Conservation (phyloP, 495 filamentous ascomycete genomes). For the Neurospora discreta region DNA sequence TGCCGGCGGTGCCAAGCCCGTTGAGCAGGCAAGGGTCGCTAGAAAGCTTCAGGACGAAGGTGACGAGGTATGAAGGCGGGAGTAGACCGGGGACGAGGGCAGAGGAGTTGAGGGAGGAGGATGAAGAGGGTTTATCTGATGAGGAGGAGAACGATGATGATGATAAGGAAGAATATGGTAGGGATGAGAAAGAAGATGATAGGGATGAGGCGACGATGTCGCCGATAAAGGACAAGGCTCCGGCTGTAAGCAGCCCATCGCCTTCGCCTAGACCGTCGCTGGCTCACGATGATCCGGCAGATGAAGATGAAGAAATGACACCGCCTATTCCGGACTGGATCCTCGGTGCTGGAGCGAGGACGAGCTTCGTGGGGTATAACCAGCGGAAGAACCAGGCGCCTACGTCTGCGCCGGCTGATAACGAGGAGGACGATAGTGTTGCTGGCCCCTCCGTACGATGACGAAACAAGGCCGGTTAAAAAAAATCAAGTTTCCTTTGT, state of each 20-base stretch:
- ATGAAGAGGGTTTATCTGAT: conserved; percentile 4
- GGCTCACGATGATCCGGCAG: background rate
- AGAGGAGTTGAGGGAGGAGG: conserved; percentile 22
- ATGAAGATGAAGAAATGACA: conserved; percentile 26
- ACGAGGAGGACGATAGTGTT: background rate
- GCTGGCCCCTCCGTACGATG: background rate
- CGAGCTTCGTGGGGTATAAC: conserved; percentile 29
- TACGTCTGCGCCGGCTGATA: background rate
- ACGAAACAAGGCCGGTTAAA: background rate
- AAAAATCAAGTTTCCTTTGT: background rate
- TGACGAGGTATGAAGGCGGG: background rate
- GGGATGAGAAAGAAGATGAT: background rate
- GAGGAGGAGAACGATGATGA: background rate
- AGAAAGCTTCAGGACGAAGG: conserved; percentile 23
- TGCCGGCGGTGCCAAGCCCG: conserved; percentile 43
- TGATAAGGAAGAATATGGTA: background rate
- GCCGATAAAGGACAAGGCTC: background rate
- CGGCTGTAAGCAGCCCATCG: background rate
- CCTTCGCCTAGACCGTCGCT: background rate
- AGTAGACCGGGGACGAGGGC: conserved; percentile 15
- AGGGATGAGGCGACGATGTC: background rate
- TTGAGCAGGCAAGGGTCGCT: conserved; percentile 40
- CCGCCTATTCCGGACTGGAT: conserved; percentile 50
- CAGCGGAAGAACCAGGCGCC: conserved; percentile 11
- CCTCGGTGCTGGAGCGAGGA: conserved; percentile 35